Evolutionary conservation across 2,329 filamentous ascomycete species (phyloP), one percentile per base, ranked within the genome.

Genomic region (Sarocladium oryzae): DNA sequence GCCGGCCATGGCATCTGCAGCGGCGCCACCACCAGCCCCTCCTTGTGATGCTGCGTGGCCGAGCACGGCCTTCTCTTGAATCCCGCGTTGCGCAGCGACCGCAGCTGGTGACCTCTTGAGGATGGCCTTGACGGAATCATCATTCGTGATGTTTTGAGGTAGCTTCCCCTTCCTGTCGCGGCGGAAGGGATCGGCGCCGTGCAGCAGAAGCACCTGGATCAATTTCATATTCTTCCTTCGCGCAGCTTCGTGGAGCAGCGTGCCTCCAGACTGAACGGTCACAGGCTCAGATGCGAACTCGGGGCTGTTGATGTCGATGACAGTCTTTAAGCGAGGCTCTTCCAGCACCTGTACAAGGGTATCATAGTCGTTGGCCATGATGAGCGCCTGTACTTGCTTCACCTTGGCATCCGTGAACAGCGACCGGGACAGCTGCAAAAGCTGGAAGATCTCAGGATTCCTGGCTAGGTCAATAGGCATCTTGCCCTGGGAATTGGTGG

Each of bases 1-100:
- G 15, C 87, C 86, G 23, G 86, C 87, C 53, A 84, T 66, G 18
- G 80, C 73, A 57, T 87, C 79, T 9, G 77, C 74, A 15, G 83
- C 74, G 2, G 72, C 69, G 23, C 80, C 73, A 13, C 75, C 66
- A 8, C 75, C 70, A 2, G 73, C 69, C 5, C 76, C 76, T 24
- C 46, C 46, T 55, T 85, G 79, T 0, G 78, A 78, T 8, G 78
- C 76, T 18, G 73, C 75, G 55, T 88, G 89, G 2, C 90, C 92
- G 15, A 99, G 78, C 3, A 99, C 95, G 0, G 91, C 93, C 73
- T 93, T 96, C 69, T 99, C 93, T 68, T 99, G 93, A 32, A 99
- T 96, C 33, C 90, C 91, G 51, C 92, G 81, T 69, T 97, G 93
- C 1, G 93, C 93, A 13, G 90, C 91, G 7, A 93, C 90, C 6